Base-by-base conservation (phyloP, 176 grass and related monocot species). In the Oryza officinalis region DNA sequence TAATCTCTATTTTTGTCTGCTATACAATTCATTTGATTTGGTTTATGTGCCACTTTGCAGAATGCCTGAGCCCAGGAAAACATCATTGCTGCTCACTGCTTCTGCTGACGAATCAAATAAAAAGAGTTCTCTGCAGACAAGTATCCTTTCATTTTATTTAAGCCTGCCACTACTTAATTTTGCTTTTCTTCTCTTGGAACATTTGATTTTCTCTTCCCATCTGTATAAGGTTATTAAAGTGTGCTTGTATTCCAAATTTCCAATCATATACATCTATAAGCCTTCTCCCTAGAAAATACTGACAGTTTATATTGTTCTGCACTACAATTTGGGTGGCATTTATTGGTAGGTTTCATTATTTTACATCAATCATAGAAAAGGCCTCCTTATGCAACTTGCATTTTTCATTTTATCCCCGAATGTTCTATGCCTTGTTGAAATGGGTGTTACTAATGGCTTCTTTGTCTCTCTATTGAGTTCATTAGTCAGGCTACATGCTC, bases 11-110 rank as follows among this genome's bases (percentile, higher is more conserved):
- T 30, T 41, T 67, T 78, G 73, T 5, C 2, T 61, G 37, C 8
- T 71, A 70, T 70, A 65, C 25, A 71, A 54, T 59, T 83, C 66
- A 27, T 30, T 82, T 89, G 65, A 71, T 49, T 80, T 81, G 33
- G 69, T 86, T 52, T 65, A 4, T 77, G 12, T 68, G 59, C 66
- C 6, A 25, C 33, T 59, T 4, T 75, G 57, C 81, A 94, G 92
- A 61, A 87, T 80, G 83, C 50, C 87, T 85, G 95, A 95, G 72
- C 41, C 84, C 63, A 95, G 74, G 79, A 88, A 91, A 87, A 71
- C 75, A 69, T 75, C 85, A 80, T 86, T 91, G 89, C 87, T 95
- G 67, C 96, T 98, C 37, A 86, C 90, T 75, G 84, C 91, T 78
- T 72, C 91, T 81, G 75, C 32, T 35, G 86, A 91, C 32, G 91